These are phyloP conservation scores for Geopyxis carbonaria DNA, from an alignment of 495 filamentous ascomycete species.

Conservation along the genomic window DNA sequence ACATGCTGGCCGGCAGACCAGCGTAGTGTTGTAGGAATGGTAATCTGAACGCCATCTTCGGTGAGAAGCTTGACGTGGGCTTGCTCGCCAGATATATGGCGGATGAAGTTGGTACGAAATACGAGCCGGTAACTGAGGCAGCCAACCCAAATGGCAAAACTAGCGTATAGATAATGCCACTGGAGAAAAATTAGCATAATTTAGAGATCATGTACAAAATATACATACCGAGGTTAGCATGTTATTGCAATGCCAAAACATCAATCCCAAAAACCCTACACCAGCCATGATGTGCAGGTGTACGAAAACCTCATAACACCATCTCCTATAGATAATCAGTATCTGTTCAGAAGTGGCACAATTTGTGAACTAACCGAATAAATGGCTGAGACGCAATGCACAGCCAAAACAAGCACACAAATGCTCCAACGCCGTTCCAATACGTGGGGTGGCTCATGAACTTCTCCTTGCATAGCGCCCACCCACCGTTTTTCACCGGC, in stretches of 20 bases:
- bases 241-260: slow-evolving; percentile 95
- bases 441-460: slow-evolving; percentile 58
- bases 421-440: slow-evolving; percentile 73
- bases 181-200: slow-evolving; percentile 6
- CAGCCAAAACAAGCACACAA: slow-evolving; percentile 64
- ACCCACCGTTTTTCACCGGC: slow-evolving; percentile 60
- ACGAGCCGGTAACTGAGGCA: slow-evolving; percentile 49
- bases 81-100: slow-evolving; percentile 74
- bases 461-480: slow-evolving; percentile 44
- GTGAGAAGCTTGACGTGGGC: slow-evolving; percentile 71
- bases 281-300: slow-evolving; percentile 65
- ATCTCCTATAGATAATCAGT: slow-evolving; percentile 27
- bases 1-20: slow-evolving; percentile 93
- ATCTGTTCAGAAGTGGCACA: no score
- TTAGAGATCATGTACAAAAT: no score
- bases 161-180: slow-evolving; percentile 79
- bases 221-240: slow-evolving; percentile 50
- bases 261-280: slow-evolving; percentile 60
- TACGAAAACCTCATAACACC: slow-evolving; percentile 72
- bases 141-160: slow-evolving; percentile 56
- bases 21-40: slow-evolving; percentile 76
- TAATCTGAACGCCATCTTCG: slow-evolving; percentile 84
- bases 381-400: slow-evolving; percentile 68
- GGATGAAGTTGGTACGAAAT: slow-evolving; percentile 60
- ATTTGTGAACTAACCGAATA: slow-evolving; percentile 34